Conservation (phyloP, 2,329 filamentous ascomycete species). For the Aureobasidium sp. region DNA sequence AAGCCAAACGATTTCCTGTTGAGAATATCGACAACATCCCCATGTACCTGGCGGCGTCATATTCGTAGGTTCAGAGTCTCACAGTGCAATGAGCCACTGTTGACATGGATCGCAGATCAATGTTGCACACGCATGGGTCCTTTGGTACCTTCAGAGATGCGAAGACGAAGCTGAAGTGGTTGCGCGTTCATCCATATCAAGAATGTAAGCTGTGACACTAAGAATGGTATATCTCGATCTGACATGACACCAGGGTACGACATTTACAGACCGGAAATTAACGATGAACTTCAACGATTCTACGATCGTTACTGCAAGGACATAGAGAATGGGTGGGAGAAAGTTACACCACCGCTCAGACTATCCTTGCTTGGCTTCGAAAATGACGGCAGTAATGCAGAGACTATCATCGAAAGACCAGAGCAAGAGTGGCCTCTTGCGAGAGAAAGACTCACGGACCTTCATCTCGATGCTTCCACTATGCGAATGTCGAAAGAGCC, state of each 20-base stretch:
- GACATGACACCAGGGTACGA: neutral
- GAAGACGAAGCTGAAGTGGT: slow-evolving; percentile 34
- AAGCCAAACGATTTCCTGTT: neutral
- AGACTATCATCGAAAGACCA: neutral
- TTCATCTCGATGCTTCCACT: neutral
- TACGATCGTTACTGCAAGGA: slow-evolving; percentile 40
- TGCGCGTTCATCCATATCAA: slow-evolving; percentile 33
- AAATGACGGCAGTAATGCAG: neutral
- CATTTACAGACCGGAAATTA: neutral
- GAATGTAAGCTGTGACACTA: slow-evolving; percentile 27
- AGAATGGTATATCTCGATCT: too few species aligned
- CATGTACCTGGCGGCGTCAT: slow-evolving; percentile 15
- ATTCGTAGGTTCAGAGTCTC: neutral
- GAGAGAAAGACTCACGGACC: neutral
- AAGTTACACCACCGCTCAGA: slow-evolving; percentile 9
- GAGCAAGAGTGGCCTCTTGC: neutral
- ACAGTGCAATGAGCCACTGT: neutral
- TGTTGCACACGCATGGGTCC: slow-evolving; percentile 15
- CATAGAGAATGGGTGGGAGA: slow-evolving; percentile 39
- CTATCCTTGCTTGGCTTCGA: neutral
- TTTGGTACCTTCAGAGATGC: slow-evolving; percentile 32
- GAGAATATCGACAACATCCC: slow-evolving; percentile 16
- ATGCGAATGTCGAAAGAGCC: neutral
- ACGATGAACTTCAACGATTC: slow-evolving; percentile 24
- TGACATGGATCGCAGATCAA: neutral